Evolutionary conservation across 768 basidiomycete genomes (phyloP), one percentile per base, ranked within the genome.

Genomic region (Candolleomyces aberdarensis): DNA sequence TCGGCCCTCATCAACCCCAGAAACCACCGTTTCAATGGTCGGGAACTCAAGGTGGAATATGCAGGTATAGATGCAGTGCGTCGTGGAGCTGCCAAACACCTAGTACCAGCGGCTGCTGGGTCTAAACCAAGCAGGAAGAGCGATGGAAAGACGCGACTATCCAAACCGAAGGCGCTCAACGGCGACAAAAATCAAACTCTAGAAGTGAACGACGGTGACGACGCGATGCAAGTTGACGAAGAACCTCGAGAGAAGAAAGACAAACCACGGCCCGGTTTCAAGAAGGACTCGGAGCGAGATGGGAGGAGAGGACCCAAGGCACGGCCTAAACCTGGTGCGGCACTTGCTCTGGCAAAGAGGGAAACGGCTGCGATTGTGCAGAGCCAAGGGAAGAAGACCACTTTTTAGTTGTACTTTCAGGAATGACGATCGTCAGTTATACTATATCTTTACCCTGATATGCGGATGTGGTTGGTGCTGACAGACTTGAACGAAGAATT

Each of bases 41-140:
- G 96, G 53, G 85, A 89, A 55, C 84, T 99, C 56, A 87, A 90
- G 4, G 85, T 98, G 32, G 91, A 96, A 74, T 96, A 88, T 64
- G 94, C 94, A n/a, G 87, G 89, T 43, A 80, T 89, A 8, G 93
- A 95, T 14, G 94, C 94, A 7, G 92, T 95, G 40, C 85, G 91
- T 19, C 84, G 94, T 4, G 92, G 94, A n/a, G 87, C 85, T 10
- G 76, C 81, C 32, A 80, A 77, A 31, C 59, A 60, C 39, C 46
- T 60, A 17, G 52, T 60, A 3, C 59, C 59, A 8, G 58, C 49
- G 13, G 31, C 19, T 17, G 46, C 11, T 11, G 36, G 48, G 9
- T 46, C 31, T 7, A 29, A 26, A 10, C 1, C 5, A 4, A 19
- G 29, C 10, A 20, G 7, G 5, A 20, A 36, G 15, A 29, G 29